Conservation (phyloP, 2,329 filamentous ascomycete species). For the Coniochaeta prunicola region DNA sequence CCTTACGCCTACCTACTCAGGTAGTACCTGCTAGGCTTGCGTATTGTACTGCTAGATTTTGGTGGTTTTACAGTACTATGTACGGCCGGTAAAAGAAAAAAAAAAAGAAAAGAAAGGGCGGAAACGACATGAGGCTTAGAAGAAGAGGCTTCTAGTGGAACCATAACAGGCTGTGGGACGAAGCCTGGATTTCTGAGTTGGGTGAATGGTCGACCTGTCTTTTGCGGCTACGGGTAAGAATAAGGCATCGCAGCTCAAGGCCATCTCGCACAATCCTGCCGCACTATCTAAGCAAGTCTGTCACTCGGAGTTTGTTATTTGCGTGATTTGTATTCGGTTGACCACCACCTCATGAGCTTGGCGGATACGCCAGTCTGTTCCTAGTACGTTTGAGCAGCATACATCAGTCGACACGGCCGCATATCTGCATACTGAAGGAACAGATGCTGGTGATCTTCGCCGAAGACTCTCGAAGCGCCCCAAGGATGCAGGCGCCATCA, state of each 20-base stretch:
- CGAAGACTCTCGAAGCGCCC: not conserved
- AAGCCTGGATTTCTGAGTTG: not conserved
- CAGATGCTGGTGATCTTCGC: not conserved
- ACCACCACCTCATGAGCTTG: not conserved
- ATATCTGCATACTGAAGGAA: not conserved
- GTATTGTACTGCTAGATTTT: not conserved
- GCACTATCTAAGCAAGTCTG: too few species aligned
- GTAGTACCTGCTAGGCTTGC: not conserved
- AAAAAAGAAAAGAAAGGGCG: too few species aligned
- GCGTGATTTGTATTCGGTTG: not conserved
- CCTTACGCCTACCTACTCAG: too few species aligned
- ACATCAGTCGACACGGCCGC: not conserved
- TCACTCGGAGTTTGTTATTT: not conserved
- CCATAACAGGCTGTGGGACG: not conserved
- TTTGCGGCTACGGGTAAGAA: too few species aligned
- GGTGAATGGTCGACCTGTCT: not conserved
- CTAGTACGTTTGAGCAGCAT: not conserved
- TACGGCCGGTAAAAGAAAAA: not conserved
- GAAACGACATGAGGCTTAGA: constrained; percentile 1
- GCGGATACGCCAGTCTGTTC: not conserved
- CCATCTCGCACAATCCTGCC: too few species aligned
- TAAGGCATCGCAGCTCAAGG: too few species aligned
- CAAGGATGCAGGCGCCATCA: too few species aligned
- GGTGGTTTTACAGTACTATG: too few species aligned
- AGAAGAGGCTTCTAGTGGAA: not conserved